Conservation (phyloP, 2,329 filamentous ascomycete species). For the Monascus ruber region DNA sequence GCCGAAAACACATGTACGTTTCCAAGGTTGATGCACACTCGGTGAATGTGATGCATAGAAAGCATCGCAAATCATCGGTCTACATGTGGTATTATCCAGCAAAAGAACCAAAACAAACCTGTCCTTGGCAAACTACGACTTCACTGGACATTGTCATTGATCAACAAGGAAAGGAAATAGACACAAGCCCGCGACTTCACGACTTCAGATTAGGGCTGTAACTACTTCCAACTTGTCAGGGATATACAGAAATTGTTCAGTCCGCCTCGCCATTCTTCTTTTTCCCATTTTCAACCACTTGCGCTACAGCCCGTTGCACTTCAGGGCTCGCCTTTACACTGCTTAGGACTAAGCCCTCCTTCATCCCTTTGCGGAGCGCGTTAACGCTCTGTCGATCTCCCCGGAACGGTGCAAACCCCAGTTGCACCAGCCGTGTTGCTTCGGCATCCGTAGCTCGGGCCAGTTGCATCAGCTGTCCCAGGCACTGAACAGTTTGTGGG, state of each 20-base stretch:
- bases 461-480: slow-evolving; percentile 55
- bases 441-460: slow-evolving; percentile 56
- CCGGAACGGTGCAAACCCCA: slow-evolving; percentile 72
- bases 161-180: too few relatives aligned
- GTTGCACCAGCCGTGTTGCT: slow-evolving; percentile 54
- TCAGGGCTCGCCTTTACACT: slow-evolving; percentile 68
- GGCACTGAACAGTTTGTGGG: slow-evolving; percentile 47
- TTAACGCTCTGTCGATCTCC: slow-evolving; percentile 56
- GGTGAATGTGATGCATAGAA: too few relatives aligned
- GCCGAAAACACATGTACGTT: too few relatives aligned
- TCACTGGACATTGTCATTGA: too few relatives aligned
- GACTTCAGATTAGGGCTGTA: too few relatives aligned
- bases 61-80: too few relatives aligned
- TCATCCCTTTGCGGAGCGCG: slow-evolving; percentile 59
- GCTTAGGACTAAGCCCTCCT: slow-evolving; percentile 80
- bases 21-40: too few relatives aligned
- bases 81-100: too few relatives aligned
- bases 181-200: too few relatives aligned
- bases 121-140: too few relatives aligned
- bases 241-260: slow-evolving; percentile 1
- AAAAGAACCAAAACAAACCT: too few relatives aligned
- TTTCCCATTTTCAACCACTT: slow-evolving; percentile 52
- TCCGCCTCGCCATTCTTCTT: slow-evolving; percentile 10
- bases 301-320: slow-evolving; percentile 67
- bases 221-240: not conserved